Base-by-base conservation (phyloP, 148 eudicot species). In the Spergularia marina region DNA sequence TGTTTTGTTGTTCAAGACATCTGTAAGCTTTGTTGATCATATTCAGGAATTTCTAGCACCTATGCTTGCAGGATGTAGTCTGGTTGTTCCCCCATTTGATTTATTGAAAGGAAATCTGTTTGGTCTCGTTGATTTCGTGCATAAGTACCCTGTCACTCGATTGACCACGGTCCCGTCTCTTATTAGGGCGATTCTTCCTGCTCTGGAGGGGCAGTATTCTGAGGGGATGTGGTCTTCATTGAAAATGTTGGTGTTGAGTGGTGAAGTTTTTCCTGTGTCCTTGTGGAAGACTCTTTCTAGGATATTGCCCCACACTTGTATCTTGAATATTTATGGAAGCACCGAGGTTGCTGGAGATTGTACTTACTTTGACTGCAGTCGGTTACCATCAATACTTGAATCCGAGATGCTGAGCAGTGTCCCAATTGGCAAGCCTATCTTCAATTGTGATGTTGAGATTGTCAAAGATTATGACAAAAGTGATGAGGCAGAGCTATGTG, bases 341-440 rank as follows among this genome's bases (percentile, higher is more conserved):
- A 94, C 98, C 39, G 98, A 94, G 93, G 98, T 91, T 56, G 87
- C 97, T 16, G 98, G 96, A 68, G 98, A 94, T 76, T 94, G 97
- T 81, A 89, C 93, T 59, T 94, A 86, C 83, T 94, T 91, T 80
- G 96, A 94, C 73, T 94, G 97, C 89, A 85, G 83, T 72, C 78
- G 74, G 62, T 83, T 90, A 80, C 89, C 84, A 2, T 54, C 36
- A 25, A 79, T 89, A 59, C 78, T 91, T 49, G 90, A 90, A 76
- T 79, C 73, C 36, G 95, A 90, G 84, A 62, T 65, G n/a, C 57
- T 89, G 41, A 81, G 84, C 71, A 86, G 85, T 71, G 90, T 91
- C 78, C 98, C 98, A 11, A 91, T 94, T 75, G 98, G 98, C 76
- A 60, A 81, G 68, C 88, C 96, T 44, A 83, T 94, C 41, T 82